Conservation (phyloP, 305 asterid genomes). For the Fraxinus floribunda region DNA sequence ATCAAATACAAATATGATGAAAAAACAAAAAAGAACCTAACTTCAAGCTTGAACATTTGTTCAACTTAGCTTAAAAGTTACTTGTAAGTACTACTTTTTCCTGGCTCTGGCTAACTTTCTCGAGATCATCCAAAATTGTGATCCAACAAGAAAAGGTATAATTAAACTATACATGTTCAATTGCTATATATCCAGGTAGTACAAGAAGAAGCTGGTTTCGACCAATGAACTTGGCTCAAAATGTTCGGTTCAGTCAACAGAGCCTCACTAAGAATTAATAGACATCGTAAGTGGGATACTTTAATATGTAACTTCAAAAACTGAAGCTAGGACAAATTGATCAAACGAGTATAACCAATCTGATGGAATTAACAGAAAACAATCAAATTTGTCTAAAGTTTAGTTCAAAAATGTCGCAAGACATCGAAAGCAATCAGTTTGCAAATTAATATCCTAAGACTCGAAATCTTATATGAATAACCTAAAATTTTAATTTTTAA, state of each 20-base stretch:
- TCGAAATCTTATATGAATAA: background rate
- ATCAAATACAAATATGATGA: background rate
- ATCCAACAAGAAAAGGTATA: background rate
- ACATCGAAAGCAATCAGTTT: background rate
- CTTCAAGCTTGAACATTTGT: background rate
- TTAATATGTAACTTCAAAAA: background rate
- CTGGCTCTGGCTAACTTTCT: background rate
- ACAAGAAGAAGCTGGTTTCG: background rate
- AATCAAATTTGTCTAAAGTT: background rate
- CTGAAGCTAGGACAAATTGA: background rate
- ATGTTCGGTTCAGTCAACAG: background rate
- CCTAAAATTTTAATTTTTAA: background rate
- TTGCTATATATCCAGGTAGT: background rate
- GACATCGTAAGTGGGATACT: background rate
- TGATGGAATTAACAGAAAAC: background rate
- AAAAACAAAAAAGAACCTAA: background rate
- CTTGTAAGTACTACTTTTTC: background rate
- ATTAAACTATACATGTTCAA: background rate
- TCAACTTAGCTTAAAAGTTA: background rate
- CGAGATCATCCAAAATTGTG: background rate
- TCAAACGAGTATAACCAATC: background rate
- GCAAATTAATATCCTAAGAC: background rate
- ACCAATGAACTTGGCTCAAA: background rate
- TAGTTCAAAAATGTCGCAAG: background rate
- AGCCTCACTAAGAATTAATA: background rate